Conservation (phyloP, 2,329 filamentous ascomycete genomes). For the Sporothrix humicola region DNA sequence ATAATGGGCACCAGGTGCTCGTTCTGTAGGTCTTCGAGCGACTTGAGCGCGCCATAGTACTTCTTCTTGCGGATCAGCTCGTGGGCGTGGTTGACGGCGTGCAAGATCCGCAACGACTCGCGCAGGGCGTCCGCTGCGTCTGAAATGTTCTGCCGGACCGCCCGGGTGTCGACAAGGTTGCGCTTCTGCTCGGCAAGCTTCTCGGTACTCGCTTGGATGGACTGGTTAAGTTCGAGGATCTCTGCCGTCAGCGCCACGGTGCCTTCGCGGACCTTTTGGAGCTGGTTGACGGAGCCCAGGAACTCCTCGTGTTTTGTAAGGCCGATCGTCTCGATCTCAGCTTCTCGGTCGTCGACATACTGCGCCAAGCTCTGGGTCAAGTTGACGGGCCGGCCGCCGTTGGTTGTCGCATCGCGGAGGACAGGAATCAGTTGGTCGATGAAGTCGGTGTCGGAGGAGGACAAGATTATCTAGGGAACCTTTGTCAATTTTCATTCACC, state of each 20-base stretch:
- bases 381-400: slow-evolving; percentile 72
- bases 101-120: slow-evolving; percentile 88
- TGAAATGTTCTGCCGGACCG: slow-evolving; percentile 92
- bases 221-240: slow-evolving; percentile 90
- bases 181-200: slow-evolving; percentile 94
- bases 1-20: slow-evolving; percentile 79
- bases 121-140: slow-evolving; percentile 87
- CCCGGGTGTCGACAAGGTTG: slow-evolving; percentile 87
- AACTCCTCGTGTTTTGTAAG: slow-evolving; percentile 98
- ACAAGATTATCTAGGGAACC: slow-evolving; percentile 79
- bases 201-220: slow-evolving; percentile 93
- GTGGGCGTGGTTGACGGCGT: slow-evolving; percentile 91
- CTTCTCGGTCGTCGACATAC: slow-evolving; percentile 85
- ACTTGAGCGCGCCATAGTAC: slow-evolving; percentile 92
- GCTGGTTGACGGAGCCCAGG: slow-evolving; percentile 87
- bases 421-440: slow-evolving; percentile 94
- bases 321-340: slow-evolving; percentile 92
- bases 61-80: slow-evolving; percentile 91
- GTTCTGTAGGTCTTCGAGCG: slow-evolving; percentile 93
- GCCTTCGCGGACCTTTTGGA: slow-evolving; percentile 89
- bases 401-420: slow-evolving; percentile 82
- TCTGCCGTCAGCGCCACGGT: slow-evolving; percentile 88
- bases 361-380: slow-evolving; percentile 79
- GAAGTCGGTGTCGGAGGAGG: slow-evolving; percentile 89
- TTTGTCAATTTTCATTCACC: neutral